phyloP scores from a whole-genome alignment of 2,329 filamentous ascomycete species.

The Aphanocladium album region DNA sequence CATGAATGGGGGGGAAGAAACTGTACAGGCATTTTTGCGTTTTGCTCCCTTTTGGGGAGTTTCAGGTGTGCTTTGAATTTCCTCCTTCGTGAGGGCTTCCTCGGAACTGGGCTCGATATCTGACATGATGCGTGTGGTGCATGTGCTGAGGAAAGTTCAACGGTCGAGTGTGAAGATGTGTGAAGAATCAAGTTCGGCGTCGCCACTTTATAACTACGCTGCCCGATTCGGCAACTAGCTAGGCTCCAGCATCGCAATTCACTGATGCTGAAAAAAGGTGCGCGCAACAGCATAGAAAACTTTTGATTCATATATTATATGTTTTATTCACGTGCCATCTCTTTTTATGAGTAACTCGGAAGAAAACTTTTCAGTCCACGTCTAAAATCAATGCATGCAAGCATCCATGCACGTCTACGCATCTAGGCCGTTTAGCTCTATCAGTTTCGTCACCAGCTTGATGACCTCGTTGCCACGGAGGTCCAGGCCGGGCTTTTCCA shows the following conservation, averaged over 20 bases:
- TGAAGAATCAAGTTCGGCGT: not conserved
- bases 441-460: conserved; percentile 68
- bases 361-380: not conserved
- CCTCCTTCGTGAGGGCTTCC: conserved; percentile 39
- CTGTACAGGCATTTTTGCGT: conserved; percentile 39
- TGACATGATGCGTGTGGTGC: conserved; percentile 18
- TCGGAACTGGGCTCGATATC: conserved; percentile 25
- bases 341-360: not conserved
- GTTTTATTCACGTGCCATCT: too few species aligned
- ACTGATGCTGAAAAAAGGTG: too few species aligned
- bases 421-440: conserved; percentile 87
- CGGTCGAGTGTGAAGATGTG: not conserved
- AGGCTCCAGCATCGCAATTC: not conserved
- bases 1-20: too few species aligned
- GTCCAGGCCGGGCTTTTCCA: conserved; percentile 66
- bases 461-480: conserved; percentile 63
- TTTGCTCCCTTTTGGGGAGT: conserved; percentile 17
- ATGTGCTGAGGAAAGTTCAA: not conserved
- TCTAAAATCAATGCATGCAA: not conserved
- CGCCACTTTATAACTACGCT: not conserved
- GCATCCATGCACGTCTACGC: conserved; percentile 29
- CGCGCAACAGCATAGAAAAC: too few species aligned
- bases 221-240: not conserved
- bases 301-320: too few species aligned
- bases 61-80: conserved; percentile 31